Percentiles rank a stretch among this genome's conserved stretches.
Evolutionary conservation across 1,284 basidiomycete genomes (phyloP).

Genomic region (Flammula alnicola): DNA sequence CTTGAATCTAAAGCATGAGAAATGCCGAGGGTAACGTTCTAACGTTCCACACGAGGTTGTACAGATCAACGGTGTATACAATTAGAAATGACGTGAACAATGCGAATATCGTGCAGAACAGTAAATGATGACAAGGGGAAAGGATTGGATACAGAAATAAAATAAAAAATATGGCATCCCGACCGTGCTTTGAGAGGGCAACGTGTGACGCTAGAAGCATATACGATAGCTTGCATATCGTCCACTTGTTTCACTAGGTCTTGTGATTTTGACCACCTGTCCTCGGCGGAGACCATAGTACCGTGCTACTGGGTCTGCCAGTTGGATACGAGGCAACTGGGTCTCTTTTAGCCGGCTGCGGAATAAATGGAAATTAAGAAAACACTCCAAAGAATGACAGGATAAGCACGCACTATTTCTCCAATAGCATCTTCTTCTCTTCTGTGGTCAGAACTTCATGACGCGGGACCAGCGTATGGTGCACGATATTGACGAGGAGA

Average conservation of each 20-base stretch:
- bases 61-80: constrained; percentile 24
- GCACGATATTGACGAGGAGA: constrained; percentile 96
- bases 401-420: constrained; percentile 84
- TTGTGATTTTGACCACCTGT: constrained; percentile 98
- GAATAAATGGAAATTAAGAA: constrained; percentile 1
- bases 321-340: constrained; percentile 95
- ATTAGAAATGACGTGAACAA: constrained; percentile 23
- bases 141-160: constrained; percentile 13
- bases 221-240: constrained; percentile 94
- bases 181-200: constrained; percentile 6
- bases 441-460: constrained; percentile 89
- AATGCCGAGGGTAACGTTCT: constrained; percentile 24
- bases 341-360: constrained; percentile 95
- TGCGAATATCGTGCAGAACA: constrained; percentile 20
- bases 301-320: constrained; percentile 94
- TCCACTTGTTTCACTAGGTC: constrained; percentile 96
- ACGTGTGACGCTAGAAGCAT: constrained; percentile 60
- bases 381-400: background rate
- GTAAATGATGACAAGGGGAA: constrained; percentile 13
- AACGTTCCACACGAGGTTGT: constrained; percentile 14
- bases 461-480: constrained; percentile 92
- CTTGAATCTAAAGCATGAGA: constrained; percentile 19
- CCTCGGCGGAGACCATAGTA: constrained; percentile 97
- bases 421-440: constrained; percentile 87
- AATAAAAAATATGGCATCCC: constrained; percentile 10